Evolutionary conservation across 1,284 basidiomycete species (phyloP), one percentile per base, ranked within the genome.

Genomic region (Boletus austroedulis): DNA sequence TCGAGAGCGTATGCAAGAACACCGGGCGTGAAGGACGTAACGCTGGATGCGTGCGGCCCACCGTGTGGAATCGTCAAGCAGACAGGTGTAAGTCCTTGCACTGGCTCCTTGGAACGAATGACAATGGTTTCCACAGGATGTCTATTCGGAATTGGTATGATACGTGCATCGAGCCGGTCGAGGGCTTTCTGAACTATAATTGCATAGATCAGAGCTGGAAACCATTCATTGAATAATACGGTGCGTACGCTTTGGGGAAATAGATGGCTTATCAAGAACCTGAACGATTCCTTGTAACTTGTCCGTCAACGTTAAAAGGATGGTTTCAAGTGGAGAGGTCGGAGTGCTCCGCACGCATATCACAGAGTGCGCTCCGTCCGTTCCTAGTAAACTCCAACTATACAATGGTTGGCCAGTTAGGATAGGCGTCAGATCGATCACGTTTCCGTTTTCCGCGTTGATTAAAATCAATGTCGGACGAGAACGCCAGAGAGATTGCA

Each of bases 41-140:
- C 76, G 11, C 66, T 75, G 0, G 78, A 74, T 0, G 66, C 74
- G 65, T 90, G 89, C 0, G 89, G 89, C 1, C 89, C 89, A 8
- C 89, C 89, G 62, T 90, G 89, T 5, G 81, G 80, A n/a, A 76
- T 69, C 2, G 80, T 80, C 48, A 90, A 75, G 52, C 80, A 80
- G 3, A 81, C 73, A 4, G 75, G 70, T 23, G 73, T 73, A 0
- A 53, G 63, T 21, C 57, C 61, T 8, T 64, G 24, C 5, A 55
- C 59, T 8, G 52, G 41, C n/a, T 55, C 56, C 38, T 63, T 60
- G 14, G 65, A 72, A 43, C 72, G 74, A 34, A 86, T 70, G 31
- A 87, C 67, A 14, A 87, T 78, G 0, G 80, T 81, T 67, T 88
- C 83, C 0, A 78, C 76, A 5, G 80, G 82, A 49, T 72, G 69